These are phyloP conservation scores for Pseudogymnoascus sp. DNA, from an alignment of 2,329 filamentous ascomycete species.

Conservation along the genomic window DNA sequence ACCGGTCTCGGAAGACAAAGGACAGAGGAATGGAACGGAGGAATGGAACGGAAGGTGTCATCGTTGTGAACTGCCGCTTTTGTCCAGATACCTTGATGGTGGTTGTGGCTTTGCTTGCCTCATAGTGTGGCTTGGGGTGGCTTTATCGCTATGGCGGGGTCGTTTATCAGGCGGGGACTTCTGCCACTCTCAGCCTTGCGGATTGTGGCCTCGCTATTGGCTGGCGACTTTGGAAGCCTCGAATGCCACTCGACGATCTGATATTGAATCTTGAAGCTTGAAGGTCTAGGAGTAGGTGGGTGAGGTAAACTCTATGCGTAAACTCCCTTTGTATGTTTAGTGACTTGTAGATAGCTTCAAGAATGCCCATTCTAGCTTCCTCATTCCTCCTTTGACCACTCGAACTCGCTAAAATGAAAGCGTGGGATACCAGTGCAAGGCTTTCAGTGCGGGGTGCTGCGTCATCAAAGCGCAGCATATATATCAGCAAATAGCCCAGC, in stretches of 20 bases:
- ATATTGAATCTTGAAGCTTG: neutral
- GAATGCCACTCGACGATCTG: neutral
- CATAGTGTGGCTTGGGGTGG: neutral
- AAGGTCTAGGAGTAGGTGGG: neutral
- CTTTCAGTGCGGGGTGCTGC: constrained; percentile 3
- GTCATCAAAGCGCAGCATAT: neutral
- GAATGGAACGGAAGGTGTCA: neutral
- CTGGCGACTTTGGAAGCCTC: neutral
- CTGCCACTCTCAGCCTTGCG: neutral
- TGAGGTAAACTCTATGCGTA: neutral
- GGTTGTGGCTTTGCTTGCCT: neutral
- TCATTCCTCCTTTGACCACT: neutral
- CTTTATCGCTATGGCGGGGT: constrained; percentile 4
- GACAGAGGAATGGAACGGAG: neutral
- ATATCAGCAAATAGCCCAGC: neutral
- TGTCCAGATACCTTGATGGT: neutral
- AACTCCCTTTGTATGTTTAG: neutral
- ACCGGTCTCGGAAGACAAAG: neutral
- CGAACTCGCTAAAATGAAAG: constrained; percentile 1
- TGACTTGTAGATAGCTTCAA: neutral
- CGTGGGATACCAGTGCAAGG: neutral
- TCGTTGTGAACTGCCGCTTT: neutral
- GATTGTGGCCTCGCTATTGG: neutral
- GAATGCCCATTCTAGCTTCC: neutral
- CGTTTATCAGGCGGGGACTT: neutral